Evolutionary conservation across 805 yeast species (phyloP).

Genomic region (Candida insectorum): DNA sequence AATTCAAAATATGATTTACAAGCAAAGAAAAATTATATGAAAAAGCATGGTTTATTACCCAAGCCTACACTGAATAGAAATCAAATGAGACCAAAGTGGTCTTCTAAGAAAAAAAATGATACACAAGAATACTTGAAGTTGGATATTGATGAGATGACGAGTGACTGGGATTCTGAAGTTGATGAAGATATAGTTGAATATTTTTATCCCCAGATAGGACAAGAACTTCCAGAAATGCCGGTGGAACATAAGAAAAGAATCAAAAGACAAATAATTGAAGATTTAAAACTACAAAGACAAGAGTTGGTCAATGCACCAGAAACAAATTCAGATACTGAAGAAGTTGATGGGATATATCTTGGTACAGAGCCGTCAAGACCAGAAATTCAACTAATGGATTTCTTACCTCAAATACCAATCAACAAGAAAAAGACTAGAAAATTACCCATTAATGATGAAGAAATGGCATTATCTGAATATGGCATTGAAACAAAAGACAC

Average conservation of each 20-base stretch:
- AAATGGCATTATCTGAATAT: constrained; percentile 35
- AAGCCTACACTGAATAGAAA: constrained; percentile 5
- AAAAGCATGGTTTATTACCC: constrained; percentile 35
- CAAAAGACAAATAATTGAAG: constrained; percentile 31
- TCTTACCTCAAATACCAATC: constrained; percentile 16
- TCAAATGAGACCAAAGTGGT: constrained; percentile 28
- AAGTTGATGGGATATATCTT: constrained; percentile 35
- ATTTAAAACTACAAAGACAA: constrained; percentile 16
- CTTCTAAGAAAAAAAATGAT: constrained; percentile 22
- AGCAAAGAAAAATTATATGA: constrained; percentile 36
- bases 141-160: constrained; percentile 29
- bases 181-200: constrained; percentile 39
- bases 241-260: constrained; percentile 33
- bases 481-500: constrained; percentile 33
- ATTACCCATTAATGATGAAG: constrained; percentile 25
- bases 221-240: constrained; percentile 22
- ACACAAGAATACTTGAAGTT: constrained; percentile 17
- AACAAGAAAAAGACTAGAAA: constrained; percentile 22
- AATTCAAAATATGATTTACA: constrained; percentile 43
- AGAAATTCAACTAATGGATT: constrained; percentile 19
- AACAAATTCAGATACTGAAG: constrained; percentile 12
- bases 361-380: constrained; percentile 19
- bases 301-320: constrained; percentile 14
- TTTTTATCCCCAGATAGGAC: constrained; percentile 38
- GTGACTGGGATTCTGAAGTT: constrained; percentile 36